Conservation (phyloP, 441 rosid species). For the Isatis lusitanica region DNA sequence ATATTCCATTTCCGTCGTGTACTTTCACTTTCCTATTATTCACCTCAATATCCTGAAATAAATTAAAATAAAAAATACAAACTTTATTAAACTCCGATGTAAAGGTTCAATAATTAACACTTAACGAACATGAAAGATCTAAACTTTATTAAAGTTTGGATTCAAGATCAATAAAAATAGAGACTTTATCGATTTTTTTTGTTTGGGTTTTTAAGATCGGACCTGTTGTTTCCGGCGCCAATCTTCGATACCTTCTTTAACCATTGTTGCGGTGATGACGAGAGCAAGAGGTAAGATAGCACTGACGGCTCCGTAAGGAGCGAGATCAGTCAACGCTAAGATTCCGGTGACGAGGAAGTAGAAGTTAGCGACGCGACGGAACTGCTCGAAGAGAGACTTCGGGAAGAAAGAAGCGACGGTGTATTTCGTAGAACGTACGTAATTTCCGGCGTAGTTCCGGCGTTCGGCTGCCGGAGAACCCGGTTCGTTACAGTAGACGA, state of each 20-base stretch:
- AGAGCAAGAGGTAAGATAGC: constrained; percentile 54
- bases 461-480: constrained; percentile 48
- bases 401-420: constrained; percentile 62
- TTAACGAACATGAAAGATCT: not conserved
- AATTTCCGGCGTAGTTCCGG: constrained; percentile 46
- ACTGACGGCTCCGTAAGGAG: constrained; percentile 51
- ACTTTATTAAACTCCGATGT: not conserved
- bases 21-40: constrained; percentile 61
- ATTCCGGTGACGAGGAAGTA: constrained; percentile 59
- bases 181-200: not conserved
- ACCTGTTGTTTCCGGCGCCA: constrained; percentile 72
- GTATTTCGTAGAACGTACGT: constrained; percentile 59
- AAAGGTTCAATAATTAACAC: not conserved
- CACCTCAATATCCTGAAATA: constrained; percentile 59
- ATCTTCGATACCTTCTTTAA: constrained; percentile 72
- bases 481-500: constrained; percentile 60
- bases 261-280: constrained; percentile 59
- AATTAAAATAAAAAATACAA: not conserved
- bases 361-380: constrained; percentile 68
- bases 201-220: not conserved
- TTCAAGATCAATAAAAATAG: not conserved
- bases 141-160: not conserved
- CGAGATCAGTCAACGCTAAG: constrained; percentile 49
- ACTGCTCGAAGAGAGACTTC: constrained; percentile 69
- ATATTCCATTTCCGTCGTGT: constrained; percentile 44